Percentiles rank a stretch among this genome's conserved stretches.
Evolutionary conservation across 768 basidiomycete genomes (phyloP).

Genomic region (Daedaleopsis sinensis): DNA sequence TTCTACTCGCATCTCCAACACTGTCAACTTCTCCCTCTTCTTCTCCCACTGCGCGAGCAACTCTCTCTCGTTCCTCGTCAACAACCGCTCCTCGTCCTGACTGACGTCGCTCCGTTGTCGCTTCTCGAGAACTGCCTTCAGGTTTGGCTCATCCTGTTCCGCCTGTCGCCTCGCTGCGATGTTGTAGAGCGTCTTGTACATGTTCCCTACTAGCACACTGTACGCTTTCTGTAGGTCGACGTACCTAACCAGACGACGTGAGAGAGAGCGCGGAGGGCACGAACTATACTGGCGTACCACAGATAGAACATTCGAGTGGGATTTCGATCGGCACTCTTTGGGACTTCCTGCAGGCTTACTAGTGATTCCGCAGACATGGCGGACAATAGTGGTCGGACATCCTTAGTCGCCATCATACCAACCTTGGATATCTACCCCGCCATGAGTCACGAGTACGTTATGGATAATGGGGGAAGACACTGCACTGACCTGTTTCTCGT

Average conservation of each 20-base stretch:
- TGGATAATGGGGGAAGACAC: neutral
- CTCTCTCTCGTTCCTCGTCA: slow-evolving; percentile 74
- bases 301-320: slow-evolving; percentile 89
- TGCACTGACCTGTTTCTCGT: slow-evolving; percentile 80
- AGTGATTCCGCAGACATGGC: slow-evolving; percentile 79
- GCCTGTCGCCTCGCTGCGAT: slow-evolving; percentile 71
- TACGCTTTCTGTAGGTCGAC: slow-evolving; percentile 87
- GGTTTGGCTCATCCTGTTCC: slow-evolving; percentile 67
- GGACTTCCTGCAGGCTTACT: slow-evolving; percentile 91
- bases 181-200: slow-evolving; percentile 93
- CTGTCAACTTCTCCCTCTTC: slow-evolving; percentile 71
- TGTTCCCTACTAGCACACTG: slow-evolving; percentile 68
- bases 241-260: slow-evolving; percentile 57
- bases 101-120: slow-evolving; percentile 83
- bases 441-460: neutral
- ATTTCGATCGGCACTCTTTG: slow-evolving; percentile 88
- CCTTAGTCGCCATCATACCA: slow-evolving; percentile 90
- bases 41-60: slow-evolving; percentile 73
- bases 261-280: slow-evolving; percentile 15
- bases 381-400: slow-evolving; percentile 79
- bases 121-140: slow-evolving; percentile 79
- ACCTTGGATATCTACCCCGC: slow-evolving; percentile 78
- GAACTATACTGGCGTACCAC: slow-evolving; percentile 55
- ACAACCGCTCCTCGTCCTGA: slow-evolving; percentile 66
- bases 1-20: slow-evolving; percentile 86